Evolutionary conservation across 2,329 filamentous ascomycete genomes (phyloP).

Genomic region (Penicillium sumatraense): DNA sequence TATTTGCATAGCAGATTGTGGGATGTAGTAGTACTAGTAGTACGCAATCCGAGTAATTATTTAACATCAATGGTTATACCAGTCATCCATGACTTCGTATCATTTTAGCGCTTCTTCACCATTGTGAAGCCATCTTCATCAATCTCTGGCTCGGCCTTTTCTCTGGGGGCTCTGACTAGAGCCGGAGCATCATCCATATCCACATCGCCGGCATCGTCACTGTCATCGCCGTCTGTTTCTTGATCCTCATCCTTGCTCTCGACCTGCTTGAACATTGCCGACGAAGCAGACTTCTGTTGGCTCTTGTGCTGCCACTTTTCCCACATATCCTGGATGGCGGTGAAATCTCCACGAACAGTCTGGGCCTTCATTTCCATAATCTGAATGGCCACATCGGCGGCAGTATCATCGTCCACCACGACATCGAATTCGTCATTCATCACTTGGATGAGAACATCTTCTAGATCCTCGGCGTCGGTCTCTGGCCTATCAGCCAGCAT

Average conservation of each 20-base stretch:
- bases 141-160: conserved; percentile 71
- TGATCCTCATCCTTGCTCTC: conserved; percentile 56
- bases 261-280: conserved; percentile 41
- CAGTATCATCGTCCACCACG: conserved; percentile 87
- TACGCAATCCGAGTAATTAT: conserved; percentile 5
- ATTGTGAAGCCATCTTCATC: conserved; percentile 83
- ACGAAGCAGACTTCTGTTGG: conserved; percentile 40
- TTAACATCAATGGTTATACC: not conserved
- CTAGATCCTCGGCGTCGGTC: conserved; percentile 77
- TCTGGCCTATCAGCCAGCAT: conserved; percentile 67
- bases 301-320: conserved; percentile 45
- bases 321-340: conserved; percentile 67
- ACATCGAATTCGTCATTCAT: conserved; percentile 97
- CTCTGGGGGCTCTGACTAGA: conserved; percentile 60
- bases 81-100: not conserved
- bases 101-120: conserved; percentile 67
- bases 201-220: conserved; percentile 59
- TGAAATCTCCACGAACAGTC: conserved; percentile 68
- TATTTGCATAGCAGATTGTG: too few species aligned
- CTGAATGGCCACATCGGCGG: conserved; percentile 71
- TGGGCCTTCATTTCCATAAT: conserved; percentile 72
- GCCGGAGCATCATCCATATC: conserved; percentile 73
- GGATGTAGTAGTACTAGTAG: too few species aligned
- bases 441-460: conserved; percentile 82
- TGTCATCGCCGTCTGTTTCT: conserved; percentile 63